Evolutionary conservation across 2,329 filamentous ascomycete species (phyloP).

Genomic region (Trichoderma endophyticum): DNA sequence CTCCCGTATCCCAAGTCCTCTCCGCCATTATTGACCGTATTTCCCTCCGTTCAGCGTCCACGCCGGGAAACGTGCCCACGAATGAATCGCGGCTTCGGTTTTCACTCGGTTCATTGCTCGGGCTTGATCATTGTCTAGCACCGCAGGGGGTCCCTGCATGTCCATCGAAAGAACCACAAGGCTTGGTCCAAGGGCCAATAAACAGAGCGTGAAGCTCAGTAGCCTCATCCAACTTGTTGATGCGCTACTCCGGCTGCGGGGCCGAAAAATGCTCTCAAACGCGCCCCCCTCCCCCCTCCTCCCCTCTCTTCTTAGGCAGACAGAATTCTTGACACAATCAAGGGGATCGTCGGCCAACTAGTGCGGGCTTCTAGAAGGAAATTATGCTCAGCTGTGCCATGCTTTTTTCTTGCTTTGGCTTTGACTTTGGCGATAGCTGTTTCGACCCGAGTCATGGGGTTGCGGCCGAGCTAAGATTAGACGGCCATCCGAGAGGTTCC

Average conservation of each 20-base stretch:
- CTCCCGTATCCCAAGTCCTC: background rate
- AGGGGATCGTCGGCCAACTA: background rate
- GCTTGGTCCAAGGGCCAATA: background rate
- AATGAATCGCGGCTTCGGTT: conserved; percentile 14
- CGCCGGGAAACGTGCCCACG: background rate
- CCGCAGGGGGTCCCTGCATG: background rate
- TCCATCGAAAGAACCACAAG: conserved; percentile 1
- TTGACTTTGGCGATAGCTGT: background rate
- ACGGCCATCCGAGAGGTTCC: background rate
- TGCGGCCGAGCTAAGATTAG: background rate
- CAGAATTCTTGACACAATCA: background rate
- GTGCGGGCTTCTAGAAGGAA: conserved; percentile 6
- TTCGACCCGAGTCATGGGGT: conserved; percentile 9
- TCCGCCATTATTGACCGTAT: conserved; percentile 1
- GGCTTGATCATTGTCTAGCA: background rate
- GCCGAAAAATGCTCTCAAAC: conserved; percentile 2
- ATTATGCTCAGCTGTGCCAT: background rate
- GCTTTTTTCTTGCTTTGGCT: background rate
- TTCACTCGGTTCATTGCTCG: conserved; percentile 10
- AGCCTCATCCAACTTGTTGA: background rate
- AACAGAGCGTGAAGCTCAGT: background rate
- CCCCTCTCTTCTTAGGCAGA: background rate
- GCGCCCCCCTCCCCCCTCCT: background rate
- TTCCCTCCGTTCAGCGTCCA: conserved; percentile 2
- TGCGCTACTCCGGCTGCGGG: conserved; percentile 15